Evolutionary conservation across 768 basidiomycete genomes (phyloP).

Genomic region (Agrocybe praecox): DNA sequence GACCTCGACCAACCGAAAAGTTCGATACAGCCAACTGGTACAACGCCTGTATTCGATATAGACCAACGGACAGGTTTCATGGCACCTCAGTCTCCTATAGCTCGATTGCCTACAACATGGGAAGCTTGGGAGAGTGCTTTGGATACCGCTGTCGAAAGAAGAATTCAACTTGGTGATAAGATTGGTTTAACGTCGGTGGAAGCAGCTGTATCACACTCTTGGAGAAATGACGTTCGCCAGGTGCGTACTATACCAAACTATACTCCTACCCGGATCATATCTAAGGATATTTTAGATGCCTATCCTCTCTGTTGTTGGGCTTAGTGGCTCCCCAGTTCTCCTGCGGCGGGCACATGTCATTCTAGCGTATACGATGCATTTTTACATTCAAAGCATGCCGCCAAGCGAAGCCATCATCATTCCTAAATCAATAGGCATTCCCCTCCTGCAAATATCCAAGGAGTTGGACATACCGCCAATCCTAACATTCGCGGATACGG

Average conservation of each 20-base stretch:
- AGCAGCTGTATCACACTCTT: conserved; percentile 43
- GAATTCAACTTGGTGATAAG: conserved; percentile 66
- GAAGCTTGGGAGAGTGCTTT: conserved; percentile 73
- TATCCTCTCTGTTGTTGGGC: conserved; percentile 45
- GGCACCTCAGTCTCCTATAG: conserved; percentile 73
- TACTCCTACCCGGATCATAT: conserved; percentile 3
- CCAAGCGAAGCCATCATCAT: conserved; percentile 57
- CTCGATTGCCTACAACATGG: conserved; percentile 63
- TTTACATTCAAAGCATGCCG: conserved; percentile 75
- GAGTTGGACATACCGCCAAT: conserved; percentile 85
- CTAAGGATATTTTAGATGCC: conserved; percentile 47
- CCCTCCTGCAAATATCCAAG: conserved; percentile 71
- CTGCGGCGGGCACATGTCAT: conserved; percentile 80
- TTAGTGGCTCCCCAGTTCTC: conserved; percentile 53
- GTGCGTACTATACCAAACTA: conserved; percentile 33
- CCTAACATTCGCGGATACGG: conserved; percentile 91
- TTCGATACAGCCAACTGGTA: conserved; percentile 2
- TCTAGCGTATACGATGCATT: conserved; percentile 76
- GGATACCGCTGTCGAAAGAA: conserved; percentile 46
- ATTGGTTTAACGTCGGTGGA: conserved; percentile 43
- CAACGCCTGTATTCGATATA: conserved; percentile 84
- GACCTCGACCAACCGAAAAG: conserved; percentile 10
- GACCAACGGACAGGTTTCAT: conserved; percentile 91
- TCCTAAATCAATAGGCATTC: conserved; percentile 74
- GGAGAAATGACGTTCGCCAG: conserved; percentile 53